Evolutionary conservation across 495 filamentous ascomycete species (phyloP).

Genomic region (Neurospora pannonica): DNA sequence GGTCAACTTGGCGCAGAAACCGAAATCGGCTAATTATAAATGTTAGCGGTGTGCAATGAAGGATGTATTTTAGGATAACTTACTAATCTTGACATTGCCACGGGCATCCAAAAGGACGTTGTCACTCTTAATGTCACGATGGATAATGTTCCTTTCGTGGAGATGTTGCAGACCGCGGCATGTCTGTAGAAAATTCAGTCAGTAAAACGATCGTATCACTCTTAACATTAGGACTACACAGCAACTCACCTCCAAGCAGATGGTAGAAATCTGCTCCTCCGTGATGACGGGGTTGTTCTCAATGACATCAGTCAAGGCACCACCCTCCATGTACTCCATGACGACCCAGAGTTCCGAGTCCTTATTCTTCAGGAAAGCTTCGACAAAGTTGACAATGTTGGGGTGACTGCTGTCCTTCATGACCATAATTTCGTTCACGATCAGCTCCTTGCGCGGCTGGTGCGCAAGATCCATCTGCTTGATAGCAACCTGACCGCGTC

Average conservation of each 20-base stretch:
- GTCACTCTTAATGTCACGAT: constrained; percentile 98
- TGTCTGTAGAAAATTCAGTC: constrained; percentile 47
- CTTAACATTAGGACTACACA: not conserved
- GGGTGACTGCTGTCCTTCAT: constrained; percentile 98
- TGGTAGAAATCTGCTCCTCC: constrained; percentile 95
- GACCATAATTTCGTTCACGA: constrained; percentile 98
- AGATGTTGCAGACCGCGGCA: constrained; percentile 91
- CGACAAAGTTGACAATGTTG: constrained; percentile 98
- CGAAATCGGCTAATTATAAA: constrained; percentile 70
- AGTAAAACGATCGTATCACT: constrained; percentile 27
- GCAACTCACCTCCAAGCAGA: constrained; percentile 76
- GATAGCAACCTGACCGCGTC: constrained; percentile 83
- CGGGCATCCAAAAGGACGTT: constrained; percentile 90
- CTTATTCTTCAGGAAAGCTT: constrained; percentile 90
- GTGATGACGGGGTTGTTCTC: constrained; percentile 87
- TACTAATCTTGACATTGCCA: constrained; percentile 97
- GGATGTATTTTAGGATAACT: constrained; percentile 23
- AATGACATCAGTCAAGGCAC: constrained; percentile 94
- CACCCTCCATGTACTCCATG: constrained; percentile 99
- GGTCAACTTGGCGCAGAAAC: constrained; percentile 97
- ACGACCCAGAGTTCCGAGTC: constrained; percentile 95
- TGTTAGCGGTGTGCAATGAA: constrained; percentile 21
- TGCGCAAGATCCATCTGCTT: constrained; percentile 99
- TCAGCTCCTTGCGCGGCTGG: constrained; percentile 95
- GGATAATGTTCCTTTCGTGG: constrained; percentile 92